Evolutionary conservation across 305 asterid species (phyloP), one percentile per base, ranked within the genome.

Genomic region (Lippia alba): DNA sequence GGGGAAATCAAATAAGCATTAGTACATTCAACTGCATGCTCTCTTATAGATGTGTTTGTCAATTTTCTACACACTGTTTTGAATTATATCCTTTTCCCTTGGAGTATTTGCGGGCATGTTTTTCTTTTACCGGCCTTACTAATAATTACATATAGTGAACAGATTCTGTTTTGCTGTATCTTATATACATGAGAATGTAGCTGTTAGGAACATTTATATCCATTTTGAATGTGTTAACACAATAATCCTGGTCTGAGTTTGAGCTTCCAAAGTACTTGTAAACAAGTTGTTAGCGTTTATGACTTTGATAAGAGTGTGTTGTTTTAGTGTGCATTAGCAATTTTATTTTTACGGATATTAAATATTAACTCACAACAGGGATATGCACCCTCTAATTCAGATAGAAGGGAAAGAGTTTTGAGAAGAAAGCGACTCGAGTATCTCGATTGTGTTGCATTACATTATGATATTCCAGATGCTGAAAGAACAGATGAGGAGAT

Each of bases 371-470:
- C 96, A 86, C 90, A 79, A 90, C 97, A 92, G 98, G 99, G 97
- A 85, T 94, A 94, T 94, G 99, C 97, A 86, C 94, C 99, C 78
- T 91, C 93, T 89, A 94, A 83, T 94, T 94, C 99, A 89, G 97
- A 94, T 88, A 88, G 99, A 94, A 94, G 97, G 94, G 97, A 89
- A 85, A 96, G 93, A 82, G 81, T 89, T 77, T 78, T 91, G 78
- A 87, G 77, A 79, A 86, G 99, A 83, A 94, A 94, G 81, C 93
- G 96, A 67, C 57, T 73, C 75, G 99, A 94, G 81, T 91, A 94
- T 87, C 88, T 89, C 14, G 97, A 94, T 80, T 93, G 88, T 84
- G 97, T 91, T 75, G 81, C 95, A 51, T 96, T 91, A 66, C 85
- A 89, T 83, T 91, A 89, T 79, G 96, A 94, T 74, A 80, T 91